A percentile compares a stretch with the other conserved stretches of the same genome.
Evolutionary conservation across 1,139 yeast genomes (phyloP).

Genomic region (Yamadazyma trypodendri): DNA sequence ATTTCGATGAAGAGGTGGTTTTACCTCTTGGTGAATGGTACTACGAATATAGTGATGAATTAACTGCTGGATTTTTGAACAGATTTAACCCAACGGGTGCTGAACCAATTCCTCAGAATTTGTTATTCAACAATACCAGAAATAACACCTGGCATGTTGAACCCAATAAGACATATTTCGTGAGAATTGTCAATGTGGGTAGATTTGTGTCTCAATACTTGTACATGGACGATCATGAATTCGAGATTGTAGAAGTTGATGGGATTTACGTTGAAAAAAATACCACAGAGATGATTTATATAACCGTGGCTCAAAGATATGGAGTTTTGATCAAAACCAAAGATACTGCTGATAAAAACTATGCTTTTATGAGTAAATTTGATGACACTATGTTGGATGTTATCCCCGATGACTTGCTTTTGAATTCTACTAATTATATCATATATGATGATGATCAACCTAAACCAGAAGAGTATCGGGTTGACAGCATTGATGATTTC

Average conservation of each 20-base stretch:
- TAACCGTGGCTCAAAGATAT: conserved; percentile 73
- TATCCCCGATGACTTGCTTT: conserved; percentile 51
- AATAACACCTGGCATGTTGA: conserved; percentile 57
- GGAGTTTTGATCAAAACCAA: conserved; percentile 61
- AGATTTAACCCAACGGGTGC: conserved; percentile 80
- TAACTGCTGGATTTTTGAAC: conserved; percentile 49
- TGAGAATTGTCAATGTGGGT: conserved; percentile 66
- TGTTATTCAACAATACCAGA: conserved; percentile 62
- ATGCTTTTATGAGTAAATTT: conserved; percentile 59
- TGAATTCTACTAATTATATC: conserved; percentile 55
- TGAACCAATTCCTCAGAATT: conserved; percentile 72
- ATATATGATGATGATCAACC: conserved; percentile 42
- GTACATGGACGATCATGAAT: conserved; percentile 64
- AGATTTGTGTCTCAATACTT: conserved; percentile 71
- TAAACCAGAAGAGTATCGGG: conserved; percentile 22
- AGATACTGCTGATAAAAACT: conserved; percentile 44
- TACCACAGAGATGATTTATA: conserved; percentile 54
- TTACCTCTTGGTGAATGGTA: conserved; percentile 64
- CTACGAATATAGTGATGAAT: conserved; percentile 47
- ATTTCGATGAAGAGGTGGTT: conserved; percentile 61
- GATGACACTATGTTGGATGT: conserved; percentile 69
- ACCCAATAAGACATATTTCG: conserved; percentile 60
- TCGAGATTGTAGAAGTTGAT: conserved; percentile 70
- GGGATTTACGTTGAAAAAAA: conserved; percentile 65
- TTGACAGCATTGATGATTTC: conserved; percentile 22